Base-by-base conservation (phyloP, 2,329 filamentous ascomycete genomes). In the Aaosphaeria arxii region DNA sequence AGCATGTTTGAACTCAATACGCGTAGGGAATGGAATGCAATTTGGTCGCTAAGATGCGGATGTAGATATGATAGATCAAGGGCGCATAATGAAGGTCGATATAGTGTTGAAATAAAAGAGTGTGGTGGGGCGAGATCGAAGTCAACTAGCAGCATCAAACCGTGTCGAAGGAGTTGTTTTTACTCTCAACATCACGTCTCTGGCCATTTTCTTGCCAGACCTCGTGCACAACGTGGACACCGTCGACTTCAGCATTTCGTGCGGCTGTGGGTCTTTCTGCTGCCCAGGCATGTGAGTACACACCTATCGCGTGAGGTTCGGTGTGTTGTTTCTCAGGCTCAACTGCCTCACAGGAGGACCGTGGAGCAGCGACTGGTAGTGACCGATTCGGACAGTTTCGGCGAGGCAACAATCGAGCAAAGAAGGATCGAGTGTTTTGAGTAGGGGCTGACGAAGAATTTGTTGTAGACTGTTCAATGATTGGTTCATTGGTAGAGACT, bases 141-240 rank as follows among this genome's bases (percentile, higher is more conserved):
- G 17, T 24, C 17, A 24, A 24, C 17, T 24, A 24, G 3, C 17
- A 24, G 17, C 17, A 24, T 24, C 17, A 24, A 24, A 24, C 17
- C 17, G 3, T 24, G 17, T 24, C 17, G 17, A 24, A 24, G 17
- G 17, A 24, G 17, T 24, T 24, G 17, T 24, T 24, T 24, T 24
- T 24, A 24, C 17, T 24, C 17, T 24, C 17, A 24, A 24, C 17
- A 24, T 24, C 17, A 24, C 17, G 17, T 24, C 17, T 24, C 17
- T 24, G 17, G 17, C 17, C 17, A 24, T 28, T 9, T 9, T 57
- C 54, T 11, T 61, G 53, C 11, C 54, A 54, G 11, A 67, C 55
- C 35, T 66, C 66, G 5, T 47, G 55, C 6, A 60, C 36, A n/a
- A 69, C 56, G n/a, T 57, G 51, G 1, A 67, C 63, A 5, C 58